phyloP scores from a whole-genome alignment of 768 basidiomycete genomes.

The Floccularia luteovirens region DNA sequence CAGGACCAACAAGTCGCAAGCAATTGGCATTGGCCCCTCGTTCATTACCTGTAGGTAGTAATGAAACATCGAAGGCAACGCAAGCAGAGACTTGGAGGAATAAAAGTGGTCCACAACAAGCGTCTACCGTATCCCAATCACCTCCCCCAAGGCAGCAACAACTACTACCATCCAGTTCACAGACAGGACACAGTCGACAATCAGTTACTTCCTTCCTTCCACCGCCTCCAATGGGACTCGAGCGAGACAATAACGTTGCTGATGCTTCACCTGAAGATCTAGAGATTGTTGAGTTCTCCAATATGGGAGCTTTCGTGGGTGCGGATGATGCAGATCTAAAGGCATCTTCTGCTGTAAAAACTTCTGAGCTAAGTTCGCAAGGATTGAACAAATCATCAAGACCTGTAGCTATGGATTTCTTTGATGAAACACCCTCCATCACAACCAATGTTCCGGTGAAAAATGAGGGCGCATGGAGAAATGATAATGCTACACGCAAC shows the following conservation, averaged over 20 bases:
- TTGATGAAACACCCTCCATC: constrained; percentile 36
- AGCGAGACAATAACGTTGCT: constrained; percentile 37
- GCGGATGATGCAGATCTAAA: constrained; percentile 12
- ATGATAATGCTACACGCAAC: too few relatives aligned
- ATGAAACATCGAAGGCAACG: constrained; percentile 19
- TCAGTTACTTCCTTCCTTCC: constrained; percentile 21
- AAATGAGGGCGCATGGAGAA: constrained; percentile 38
- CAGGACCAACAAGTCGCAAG: too few relatives aligned
- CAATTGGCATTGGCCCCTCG: constrained; percentile 16
- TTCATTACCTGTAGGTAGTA: constrained; percentile 7
- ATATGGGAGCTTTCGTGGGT: constrained; percentile 65
- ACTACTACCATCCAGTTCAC: too few relatives aligned
- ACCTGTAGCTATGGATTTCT: constrained; percentile 66
- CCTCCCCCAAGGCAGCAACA: too few relatives aligned
- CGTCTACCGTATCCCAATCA: constrained; percentile 13
- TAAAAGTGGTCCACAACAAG: constrained; percentile 28
- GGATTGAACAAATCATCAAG: constrained; percentile 18
- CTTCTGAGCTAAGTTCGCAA: not conserved
- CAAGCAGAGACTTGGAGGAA: constrained; percentile 64
- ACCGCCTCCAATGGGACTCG: constrained; percentile 27
- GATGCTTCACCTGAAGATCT: constrained; percentile 49
- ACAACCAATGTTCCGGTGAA: constrained; percentile 12
- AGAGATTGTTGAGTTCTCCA: constrained; percentile 77
- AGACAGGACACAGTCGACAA: not conserved
- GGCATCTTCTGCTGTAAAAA: constrained; percentile 2